Percentiles rank a stretch among this genome's conserved stretches.
phyloP scores from a whole-genome alignment of 164 flowering plant genomes.

The Protea cynaroides region DNA sequence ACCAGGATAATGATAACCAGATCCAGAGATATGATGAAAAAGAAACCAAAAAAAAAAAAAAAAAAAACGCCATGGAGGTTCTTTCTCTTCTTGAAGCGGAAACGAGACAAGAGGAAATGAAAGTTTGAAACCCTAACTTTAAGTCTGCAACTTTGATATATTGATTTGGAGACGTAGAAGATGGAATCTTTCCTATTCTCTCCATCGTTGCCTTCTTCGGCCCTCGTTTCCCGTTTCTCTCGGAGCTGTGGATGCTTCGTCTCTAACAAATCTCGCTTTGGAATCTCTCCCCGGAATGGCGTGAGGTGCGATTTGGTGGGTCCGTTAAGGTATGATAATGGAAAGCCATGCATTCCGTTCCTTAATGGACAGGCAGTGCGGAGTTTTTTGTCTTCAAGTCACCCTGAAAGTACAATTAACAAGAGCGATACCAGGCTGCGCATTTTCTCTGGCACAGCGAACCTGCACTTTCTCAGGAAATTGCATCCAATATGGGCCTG shows the following conservation, averaged over 20 bases:
- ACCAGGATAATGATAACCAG: too few relatives aligned
- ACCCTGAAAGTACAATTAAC: constrained; percentile 10
- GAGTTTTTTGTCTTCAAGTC: constrained; percentile 26
- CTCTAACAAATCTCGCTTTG: constrained; percentile 10
- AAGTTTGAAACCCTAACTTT: constrained; percentile 1
- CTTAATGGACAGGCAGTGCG: constrained; percentile 26
- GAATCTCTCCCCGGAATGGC: constrained; percentile 9
- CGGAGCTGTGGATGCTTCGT: constrained; percentile 4
- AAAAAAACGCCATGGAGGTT: too few relatives aligned
- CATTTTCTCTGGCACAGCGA: constrained; percentile 92
- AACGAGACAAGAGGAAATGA: neutral
- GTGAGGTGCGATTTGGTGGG: constrained; percentile 46
- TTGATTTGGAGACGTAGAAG: too few relatives aligned
- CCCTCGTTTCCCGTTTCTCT: constrained; percentile 12
- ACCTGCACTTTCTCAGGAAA: constrained; percentile 88
- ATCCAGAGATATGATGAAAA: too few relatives aligned
- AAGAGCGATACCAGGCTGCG: constrained; percentile 54
- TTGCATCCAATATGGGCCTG: constrained; percentile 90
- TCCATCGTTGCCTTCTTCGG: constrained; percentile 8
- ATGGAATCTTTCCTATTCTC: constrained; percentile 21
- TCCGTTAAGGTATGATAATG: constrained; percentile 51
- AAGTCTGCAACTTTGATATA: too few relatives aligned
- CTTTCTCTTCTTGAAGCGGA: too few relatives aligned
- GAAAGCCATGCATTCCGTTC: constrained; percentile 40
- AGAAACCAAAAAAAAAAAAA: too few relatives aligned